Base-by-base conservation (phyloP, 1,139 yeast genomes). In the Nadsonia starkeyi-henricii region DNA sequence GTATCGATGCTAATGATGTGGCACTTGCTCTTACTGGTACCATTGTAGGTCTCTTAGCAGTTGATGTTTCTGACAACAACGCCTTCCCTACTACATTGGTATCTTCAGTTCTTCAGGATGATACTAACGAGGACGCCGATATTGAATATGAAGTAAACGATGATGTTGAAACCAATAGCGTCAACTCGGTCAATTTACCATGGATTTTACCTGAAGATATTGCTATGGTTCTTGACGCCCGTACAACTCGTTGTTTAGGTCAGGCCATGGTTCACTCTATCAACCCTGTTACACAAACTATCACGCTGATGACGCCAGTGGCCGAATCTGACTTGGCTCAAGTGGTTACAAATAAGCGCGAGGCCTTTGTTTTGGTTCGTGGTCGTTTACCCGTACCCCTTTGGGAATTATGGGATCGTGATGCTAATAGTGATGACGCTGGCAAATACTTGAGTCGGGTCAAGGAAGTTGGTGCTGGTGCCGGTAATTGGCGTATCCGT, bases 321-420 rank as follows among this genome's bases (percentile, higher is more conserved):
- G 55, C 64, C 12, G 54, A 51, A 12, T 51, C 50, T 21, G 48
- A 19, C 19, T 51, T 63, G 33, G 55, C 41, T 21, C 44, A 42
- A 20, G 50, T 52, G 20, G 51, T 62, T 19, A 33, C 42, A 3
- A 43, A 43, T 3, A 45, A 43, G 21, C 43, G 12, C 45, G 54
- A 44, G 49, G 52, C 42, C 45, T 41, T 79, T 45, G 51, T 82
- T 0, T 52, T 85, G 1, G 71, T 78, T 0, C 73, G 85, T 53
- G 93, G 93, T 1, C 74, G 79, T 43, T 77, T 86, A 1, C 85
- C 79, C 46, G 60, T 75, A 2, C 83, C 84, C 0, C 58, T 72
- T n/a, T 69, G 68, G 63, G 75, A 67, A 52, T 50, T 69, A 5
- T 65, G 65, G 55, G 54, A 56, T 41, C 43, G 26, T 26, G 39